Evolutionary conservation across 306 rosid species (phyloP).

Genomic region (Malus sieversii): DNA sequence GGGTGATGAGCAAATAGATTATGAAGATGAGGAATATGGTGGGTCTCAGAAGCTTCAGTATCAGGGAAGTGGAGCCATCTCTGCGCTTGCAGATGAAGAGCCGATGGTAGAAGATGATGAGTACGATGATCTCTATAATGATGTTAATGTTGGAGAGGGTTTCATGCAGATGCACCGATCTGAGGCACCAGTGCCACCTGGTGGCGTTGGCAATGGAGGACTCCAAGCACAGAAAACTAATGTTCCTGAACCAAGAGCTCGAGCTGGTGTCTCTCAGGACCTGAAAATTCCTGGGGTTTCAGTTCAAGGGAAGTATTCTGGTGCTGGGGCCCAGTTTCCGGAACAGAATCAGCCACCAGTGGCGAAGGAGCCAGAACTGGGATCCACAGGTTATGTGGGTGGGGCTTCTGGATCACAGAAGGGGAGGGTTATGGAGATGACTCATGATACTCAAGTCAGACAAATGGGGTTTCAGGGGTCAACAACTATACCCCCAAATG

Average conservation of each 20-base stretch:
- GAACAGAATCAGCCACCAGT: slow-evolving; percentile 20
- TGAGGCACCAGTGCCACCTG: slow-evolving; percentile 23
- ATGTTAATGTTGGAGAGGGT: slow-evolving; percentile 49
- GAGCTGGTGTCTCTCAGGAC: slow-evolving; percentile 15
- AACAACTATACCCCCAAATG: slow-evolving; percentile 8
- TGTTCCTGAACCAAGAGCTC: slow-evolving; percentile 17
- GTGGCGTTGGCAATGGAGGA: slow-evolving; percentile 24
- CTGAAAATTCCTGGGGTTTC: slow-evolving; percentile 26
- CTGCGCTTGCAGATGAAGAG: slow-evolving; percentile 45
- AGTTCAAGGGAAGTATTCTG: slow-evolving; percentile 18
- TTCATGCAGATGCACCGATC: slow-evolving; percentile 35
- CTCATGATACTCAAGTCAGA: slow-evolving; percentile 20
- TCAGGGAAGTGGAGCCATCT: slow-evolving; percentile 38
- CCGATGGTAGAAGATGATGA: slow-evolving; percentile 41
- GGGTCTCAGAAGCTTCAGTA: slow-evolving; percentile 31
- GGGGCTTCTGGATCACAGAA: slow-evolving; percentile 18
- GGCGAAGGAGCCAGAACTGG: slow-evolving; percentile 19
- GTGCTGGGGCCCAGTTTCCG: slow-evolving; percentile 20
- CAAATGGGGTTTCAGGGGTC: slow-evolving; percentile 29
- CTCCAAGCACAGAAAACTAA: slow-evolving; percentile 28
- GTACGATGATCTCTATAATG: slow-evolving; percentile 44
- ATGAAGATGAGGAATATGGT: slow-evolving; percentile 36
- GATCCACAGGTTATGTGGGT: slow-evolving; percentile 6
- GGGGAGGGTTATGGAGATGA: slow-evolving; percentile 22
- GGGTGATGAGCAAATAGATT: slow-evolving; percentile 39